Evolutionary conservation across 2,329 filamentous ascomycete species (phyloP).

Genomic region (Harringtonia lauricola): DNA sequence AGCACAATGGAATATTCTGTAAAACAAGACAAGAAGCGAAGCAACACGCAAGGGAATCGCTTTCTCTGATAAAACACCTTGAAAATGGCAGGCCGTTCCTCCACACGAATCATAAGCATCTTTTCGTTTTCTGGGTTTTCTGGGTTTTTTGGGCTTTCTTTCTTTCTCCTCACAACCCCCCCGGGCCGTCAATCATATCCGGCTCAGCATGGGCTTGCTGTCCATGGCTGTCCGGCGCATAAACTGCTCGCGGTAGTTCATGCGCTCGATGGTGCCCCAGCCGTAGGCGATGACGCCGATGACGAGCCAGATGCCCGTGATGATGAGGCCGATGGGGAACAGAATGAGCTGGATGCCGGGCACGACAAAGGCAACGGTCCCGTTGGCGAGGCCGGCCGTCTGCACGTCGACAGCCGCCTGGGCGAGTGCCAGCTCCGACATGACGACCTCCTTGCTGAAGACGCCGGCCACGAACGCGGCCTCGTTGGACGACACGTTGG

Average conservation of each 20-base stretch:
- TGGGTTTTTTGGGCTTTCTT: not conserved
- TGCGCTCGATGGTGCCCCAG: constrained; percentile 54
- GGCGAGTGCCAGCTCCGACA: constrained; percentile 38
- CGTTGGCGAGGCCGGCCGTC: constrained; percentile 32
- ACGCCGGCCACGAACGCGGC: constrained; percentile 61
- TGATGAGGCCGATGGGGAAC: constrained; percentile 58
- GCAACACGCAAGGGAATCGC: not conserved
- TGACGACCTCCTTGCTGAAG: constrained; percentile 47
- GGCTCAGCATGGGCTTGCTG: constrained; percentile 19
- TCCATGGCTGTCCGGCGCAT: constrained; percentile 35
- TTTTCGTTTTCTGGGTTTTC: not conserved
- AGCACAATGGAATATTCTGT: not conserved
- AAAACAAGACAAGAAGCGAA: not conserved
- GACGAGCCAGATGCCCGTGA: constrained; percentile 51
- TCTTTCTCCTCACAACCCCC: not conserved
- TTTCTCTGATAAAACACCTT: too few relatives aligned
- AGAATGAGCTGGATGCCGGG: constrained; percentile 59
- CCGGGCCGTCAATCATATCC: constrained; percentile 20
- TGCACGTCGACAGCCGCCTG: constrained; percentile 37
- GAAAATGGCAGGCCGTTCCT: too few relatives aligned
- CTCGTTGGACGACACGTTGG: constrained; percentile 58
- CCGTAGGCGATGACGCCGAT: constrained; percentile 47
- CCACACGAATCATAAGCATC: too few relatives aligned
- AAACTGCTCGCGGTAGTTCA: constrained; percentile 55
- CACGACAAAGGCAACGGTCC: constrained; percentile 53